These are phyloP conservation scores for Besnoitia besnoiti DNA, from an alignment of 169 alveolate genomes.

Conservation along the genomic window DNA sequence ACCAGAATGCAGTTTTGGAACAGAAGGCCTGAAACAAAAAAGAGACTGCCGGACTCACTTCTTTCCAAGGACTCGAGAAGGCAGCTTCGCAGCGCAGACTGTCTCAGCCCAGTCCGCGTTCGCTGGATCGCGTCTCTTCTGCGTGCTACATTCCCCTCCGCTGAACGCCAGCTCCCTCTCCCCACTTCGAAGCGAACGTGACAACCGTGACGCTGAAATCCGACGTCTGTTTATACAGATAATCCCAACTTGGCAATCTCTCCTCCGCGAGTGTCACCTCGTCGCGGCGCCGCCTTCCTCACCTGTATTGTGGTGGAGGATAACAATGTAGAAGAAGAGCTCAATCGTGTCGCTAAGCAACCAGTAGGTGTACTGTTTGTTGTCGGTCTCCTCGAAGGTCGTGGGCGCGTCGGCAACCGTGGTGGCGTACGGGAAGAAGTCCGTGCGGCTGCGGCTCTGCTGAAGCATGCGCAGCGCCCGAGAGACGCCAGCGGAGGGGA, in stretches of 20 bases:
- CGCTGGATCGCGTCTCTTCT: too few relatives aligned
- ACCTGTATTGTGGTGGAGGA: constrained; percentile 79
- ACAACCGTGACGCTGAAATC: too few relatives aligned
- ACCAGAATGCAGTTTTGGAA: constrained; percentile 85
- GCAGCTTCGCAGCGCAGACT: too few relatives aligned
- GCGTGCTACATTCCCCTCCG: too few relatives aligned
- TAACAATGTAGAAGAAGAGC: constrained; percentile 82
- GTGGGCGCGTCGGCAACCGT: background rate
- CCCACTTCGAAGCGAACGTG: too few relatives aligned
- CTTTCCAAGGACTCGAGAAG: too few relatives aligned
- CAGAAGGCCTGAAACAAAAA: constrained; percentile 75
- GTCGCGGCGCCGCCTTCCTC: background rate
- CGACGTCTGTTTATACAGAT: too few relatives aligned
- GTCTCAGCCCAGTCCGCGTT: too few relatives aligned
- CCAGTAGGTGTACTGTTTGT: constrained; percentile 77
- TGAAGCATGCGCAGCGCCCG: background rate
- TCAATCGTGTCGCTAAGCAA: constrained; percentile 82
- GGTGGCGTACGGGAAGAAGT: background rate
- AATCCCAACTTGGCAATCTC: background rate
- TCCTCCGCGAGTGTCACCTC: background rate
- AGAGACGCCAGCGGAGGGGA: background rate
- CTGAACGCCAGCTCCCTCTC: too few relatives aligned
- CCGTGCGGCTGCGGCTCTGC: background rate
- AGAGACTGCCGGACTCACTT: background rate
- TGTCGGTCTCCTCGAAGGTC: background rate